phyloP scores from a whole-genome alignment of 1,284 basidiomycete species.

The Wallemia mellicola region DNA sequence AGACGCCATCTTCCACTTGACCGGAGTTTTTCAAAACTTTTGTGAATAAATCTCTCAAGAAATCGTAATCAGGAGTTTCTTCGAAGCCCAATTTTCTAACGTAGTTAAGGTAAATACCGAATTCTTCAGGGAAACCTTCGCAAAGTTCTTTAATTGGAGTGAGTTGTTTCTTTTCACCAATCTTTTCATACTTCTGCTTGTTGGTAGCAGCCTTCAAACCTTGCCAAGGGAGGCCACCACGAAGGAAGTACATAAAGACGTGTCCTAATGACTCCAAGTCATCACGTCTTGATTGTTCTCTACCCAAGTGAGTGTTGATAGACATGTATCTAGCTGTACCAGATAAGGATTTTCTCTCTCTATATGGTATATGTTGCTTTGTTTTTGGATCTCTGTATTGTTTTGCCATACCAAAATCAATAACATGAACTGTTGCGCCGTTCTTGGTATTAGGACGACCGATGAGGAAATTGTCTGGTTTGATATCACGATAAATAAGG shows the following conservation, averaged over 20 bases:
- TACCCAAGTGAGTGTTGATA: constrained; percentile 82
- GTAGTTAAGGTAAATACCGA: constrained; percentile 62
- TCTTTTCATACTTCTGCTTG: constrained; percentile 97
- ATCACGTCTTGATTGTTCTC: constrained; percentile 84
- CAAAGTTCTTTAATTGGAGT: constrained; percentile 81
- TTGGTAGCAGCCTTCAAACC: constrained; percentile 87
- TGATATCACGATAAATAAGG: constrained; percentile 90
- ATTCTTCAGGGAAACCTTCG: constrained; percentile 75
- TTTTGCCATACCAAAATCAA: constrained; percentile 95
- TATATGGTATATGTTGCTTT: constrained; percentile 86
- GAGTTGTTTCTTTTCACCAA: constrained; percentile 93
- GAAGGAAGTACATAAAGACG: constrained; percentile 91
- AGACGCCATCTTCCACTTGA: constrained; percentile 60
- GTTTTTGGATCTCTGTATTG: constrained; percentile 91
- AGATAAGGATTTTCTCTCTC: constrained; percentile 71
- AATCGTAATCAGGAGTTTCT: constrained; percentile 88
- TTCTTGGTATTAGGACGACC: constrained; percentile 66
- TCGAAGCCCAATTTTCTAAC: constrained; percentile 67
- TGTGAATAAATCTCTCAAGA: constrained; percentile 63
- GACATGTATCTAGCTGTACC: constrained; percentile 84
- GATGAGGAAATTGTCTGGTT: constrained; percentile 87
- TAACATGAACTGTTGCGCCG: constrained; percentile 52
- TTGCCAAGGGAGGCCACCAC: constrained; percentile 81
- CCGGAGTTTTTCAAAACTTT: constrained; percentile 70
- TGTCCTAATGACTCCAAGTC: constrained; percentile 83